Evolutionary conservation across 371 early-diverging fungal species (phyloP), one percentile per base, ranked within the genome.

Genomic region (Phascolomyces articulosus): DNA sequence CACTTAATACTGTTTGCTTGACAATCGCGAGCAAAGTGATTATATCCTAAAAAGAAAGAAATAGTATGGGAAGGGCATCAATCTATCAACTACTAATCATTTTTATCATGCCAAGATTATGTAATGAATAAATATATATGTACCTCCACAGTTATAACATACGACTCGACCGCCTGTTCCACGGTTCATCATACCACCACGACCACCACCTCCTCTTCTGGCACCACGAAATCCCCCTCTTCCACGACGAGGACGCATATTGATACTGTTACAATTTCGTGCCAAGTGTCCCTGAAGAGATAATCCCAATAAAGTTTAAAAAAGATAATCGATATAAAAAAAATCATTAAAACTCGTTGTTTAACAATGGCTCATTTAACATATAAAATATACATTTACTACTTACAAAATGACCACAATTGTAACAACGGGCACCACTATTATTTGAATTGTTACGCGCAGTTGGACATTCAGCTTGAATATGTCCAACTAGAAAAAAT

Each of bases 11-110:
- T 67, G 29, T 63, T 81, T n/a, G 87, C 89, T 68, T 82, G 79
- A 70, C 89, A 88, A 55, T 88, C 86, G 44, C 83, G 81, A 23
- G 89, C 86, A 72, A 78, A 85, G 62, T 89, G 89, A 58, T 89
- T 89, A 55, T 71, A 69, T 3, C 83, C 85, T 72, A 53, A n/a
- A 63, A 27, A 40, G 27, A 34, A 47, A 44, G 18, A 16, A n/a
- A n/a, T n/a, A n/a, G n/a, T n/a, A n/a, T n/a, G n/a, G n/a, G n/a
- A n/a, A n/a, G n/a, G n/a, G n/a, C n/a, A n/a, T n/a, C n/a, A n/a
- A n/a, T n/a, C n/a, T n/a, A n/a, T n/a, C n/a, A n/a, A n/a, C n/a
- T n/a, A n/a, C n/a, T n/a, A n/a, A n/a, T n/a, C n/a, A n/a, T n/a
- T n/a, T n/a, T n/a, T n/a, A n/a, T n/a, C n/a, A n/a, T n/a, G n/a